phyloP scores from a whole-genome alignment of 179 eudicot species.

The Dionaea muscipula region DNA sequence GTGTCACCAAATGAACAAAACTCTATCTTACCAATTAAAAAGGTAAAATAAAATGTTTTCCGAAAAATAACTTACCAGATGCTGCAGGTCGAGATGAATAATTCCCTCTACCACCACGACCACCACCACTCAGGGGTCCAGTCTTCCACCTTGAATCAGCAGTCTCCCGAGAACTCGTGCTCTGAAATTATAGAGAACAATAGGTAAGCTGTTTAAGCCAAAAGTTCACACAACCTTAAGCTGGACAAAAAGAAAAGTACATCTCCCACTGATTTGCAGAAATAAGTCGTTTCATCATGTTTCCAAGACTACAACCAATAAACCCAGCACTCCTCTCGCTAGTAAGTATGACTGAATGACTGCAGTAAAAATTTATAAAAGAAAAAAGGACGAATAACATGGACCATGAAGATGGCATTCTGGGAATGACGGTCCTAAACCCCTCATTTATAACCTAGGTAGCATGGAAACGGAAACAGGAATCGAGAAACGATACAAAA shows the following conservation, averaged over 20 bases:
- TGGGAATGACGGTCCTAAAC: too few relatives aligned
- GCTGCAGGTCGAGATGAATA: constrained; percentile 28
- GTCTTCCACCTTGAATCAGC: constrained; percentile 51
- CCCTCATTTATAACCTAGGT: too few relatives aligned
- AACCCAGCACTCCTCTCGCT: too few relatives aligned
- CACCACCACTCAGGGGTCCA: constrained; percentile 49
- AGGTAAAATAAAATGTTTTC: not conserved
- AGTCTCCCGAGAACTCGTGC: constrained; percentile 37
- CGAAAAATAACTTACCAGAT: constrained; percentile 25
- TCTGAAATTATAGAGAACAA: constrained; percentile 18
- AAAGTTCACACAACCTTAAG: not conserved
- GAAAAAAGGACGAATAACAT: too few relatives aligned
- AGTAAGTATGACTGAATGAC: not conserved
- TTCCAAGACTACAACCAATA: not conserved
- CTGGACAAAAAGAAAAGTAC: not conserved
- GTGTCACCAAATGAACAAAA: not conserved
- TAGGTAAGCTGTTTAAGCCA: not conserved
- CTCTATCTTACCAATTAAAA: not conserved
- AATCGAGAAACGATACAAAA: too few relatives aligned
- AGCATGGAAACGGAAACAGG: too few relatives aligned
- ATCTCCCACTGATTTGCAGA: not conserved
- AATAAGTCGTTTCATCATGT: not conserved
- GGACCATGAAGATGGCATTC: too few relatives aligned
- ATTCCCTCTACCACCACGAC: constrained; percentile 48
- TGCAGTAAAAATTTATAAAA: not conserved